phyloP scores from a whole-genome alignment of 2,329 filamentous ascomycete genomes.

The Remersonia thermophila region DNA sequence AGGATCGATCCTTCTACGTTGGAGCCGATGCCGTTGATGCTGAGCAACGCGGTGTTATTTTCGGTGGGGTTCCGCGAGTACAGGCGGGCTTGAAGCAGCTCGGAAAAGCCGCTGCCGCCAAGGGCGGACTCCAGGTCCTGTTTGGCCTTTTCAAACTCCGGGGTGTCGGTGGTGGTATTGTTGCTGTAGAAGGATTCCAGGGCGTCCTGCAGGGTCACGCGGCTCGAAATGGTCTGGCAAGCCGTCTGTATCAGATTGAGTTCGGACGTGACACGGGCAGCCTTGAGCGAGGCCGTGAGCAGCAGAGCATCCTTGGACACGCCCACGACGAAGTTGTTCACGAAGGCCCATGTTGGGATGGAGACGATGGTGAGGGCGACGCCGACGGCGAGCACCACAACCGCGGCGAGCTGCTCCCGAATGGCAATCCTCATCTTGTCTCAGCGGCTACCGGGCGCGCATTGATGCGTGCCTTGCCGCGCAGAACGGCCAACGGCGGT shows the following conservation, averaged over 20 bases:
- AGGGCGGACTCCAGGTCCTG: conserved; percentile 63
- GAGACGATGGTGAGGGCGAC: conserved; percentile 66
- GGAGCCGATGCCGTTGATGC: conserved; percentile 43
- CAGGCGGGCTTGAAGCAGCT: conserved; percentile 58
- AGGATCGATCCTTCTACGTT: conserved; percentile 34
- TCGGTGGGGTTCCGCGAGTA: conserved; percentile 58
- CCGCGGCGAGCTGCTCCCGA: conserved; percentile 69
- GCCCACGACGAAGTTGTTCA: conserved; percentile 39
- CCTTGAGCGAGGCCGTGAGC: conserved; percentile 76
- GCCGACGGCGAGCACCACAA: conserved; percentile 66
- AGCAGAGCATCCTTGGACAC: conserved; percentile 51
- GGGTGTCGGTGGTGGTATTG: conserved; percentile 34
- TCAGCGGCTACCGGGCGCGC: conserved; percentile 3
- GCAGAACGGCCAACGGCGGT: too few relatives aligned
- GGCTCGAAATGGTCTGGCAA: conserved; percentile 58
- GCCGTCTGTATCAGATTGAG: conserved; percentile 68
- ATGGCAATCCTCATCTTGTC: conserved; percentile 69
- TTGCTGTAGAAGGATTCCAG: conserved; percentile 36
- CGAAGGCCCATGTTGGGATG: conserved; percentile 57
- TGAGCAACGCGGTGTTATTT: conserved; percentile 44
- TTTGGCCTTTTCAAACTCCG: conserved; percentile 41
- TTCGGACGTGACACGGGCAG: conserved; percentile 66
- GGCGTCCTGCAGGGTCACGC: conserved; percentile 45
- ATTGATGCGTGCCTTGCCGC: too few relatives aligned
- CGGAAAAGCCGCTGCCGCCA: conserved; percentile 41